These are phyloP conservation scores for Sarocladium oryzae DNA, from an alignment of 2,329 filamentous ascomycete species.

Conservation along the genomic window DNA sequence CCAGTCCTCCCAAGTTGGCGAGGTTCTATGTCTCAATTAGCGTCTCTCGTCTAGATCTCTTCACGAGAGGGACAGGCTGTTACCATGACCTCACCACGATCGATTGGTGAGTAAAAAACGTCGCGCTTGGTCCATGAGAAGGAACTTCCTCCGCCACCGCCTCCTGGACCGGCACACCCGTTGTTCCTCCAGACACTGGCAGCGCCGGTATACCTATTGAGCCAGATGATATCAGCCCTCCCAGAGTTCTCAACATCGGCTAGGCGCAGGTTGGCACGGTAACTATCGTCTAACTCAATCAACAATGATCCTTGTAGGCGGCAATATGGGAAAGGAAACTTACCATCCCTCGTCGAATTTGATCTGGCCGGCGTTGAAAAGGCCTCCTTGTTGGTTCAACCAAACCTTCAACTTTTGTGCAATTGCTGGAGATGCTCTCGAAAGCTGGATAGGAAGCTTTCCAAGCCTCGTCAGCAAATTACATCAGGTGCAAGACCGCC, in stretches of 20 bases:
- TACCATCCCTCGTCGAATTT: slow-evolving; percentile 19
- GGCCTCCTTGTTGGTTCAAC: slow-evolving; percentile 7
- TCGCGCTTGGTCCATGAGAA: background rate
- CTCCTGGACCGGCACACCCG: background rate
- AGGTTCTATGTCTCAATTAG: background rate
- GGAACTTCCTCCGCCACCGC: background rate
- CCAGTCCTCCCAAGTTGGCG: background rate
- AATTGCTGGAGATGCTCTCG: background rate
- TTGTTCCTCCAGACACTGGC: background rate
- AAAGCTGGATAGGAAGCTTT: background rate
- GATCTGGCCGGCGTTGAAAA: slow-evolving; percentile 18
- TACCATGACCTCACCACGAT: background rate
- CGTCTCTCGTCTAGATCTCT: background rate
- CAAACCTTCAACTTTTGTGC: slow-evolving; percentile 8
- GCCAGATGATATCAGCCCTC: background rate
- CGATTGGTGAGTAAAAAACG: background rate
- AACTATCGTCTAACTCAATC: slow-evolving; percentile 13
- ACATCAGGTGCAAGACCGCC: background rate
- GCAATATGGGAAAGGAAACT: background rate
- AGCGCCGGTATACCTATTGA: background rate
- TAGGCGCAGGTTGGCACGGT: slow-evolving; percentile 30
- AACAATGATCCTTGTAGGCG: too few relatives aligned
- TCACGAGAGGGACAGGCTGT: background rate
- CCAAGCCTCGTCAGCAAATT: background rate
- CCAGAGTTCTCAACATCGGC: slow-evolving; percentile 26